These are phyloP conservation scores for Nitzschia inconspicua DNA, from an alignment of 108 stramenopile species.

Conservation along the genomic window DNA sequence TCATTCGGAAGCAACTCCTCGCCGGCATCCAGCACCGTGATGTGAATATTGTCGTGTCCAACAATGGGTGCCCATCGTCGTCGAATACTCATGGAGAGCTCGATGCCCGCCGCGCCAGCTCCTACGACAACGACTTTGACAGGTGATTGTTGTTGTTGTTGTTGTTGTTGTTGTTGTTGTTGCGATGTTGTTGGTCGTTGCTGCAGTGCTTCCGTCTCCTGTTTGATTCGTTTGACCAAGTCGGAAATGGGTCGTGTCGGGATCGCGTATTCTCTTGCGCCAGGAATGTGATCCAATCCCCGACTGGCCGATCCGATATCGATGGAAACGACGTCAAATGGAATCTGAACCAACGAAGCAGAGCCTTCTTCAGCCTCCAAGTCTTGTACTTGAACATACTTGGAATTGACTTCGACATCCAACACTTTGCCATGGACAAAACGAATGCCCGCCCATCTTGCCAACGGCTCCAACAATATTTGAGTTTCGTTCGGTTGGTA, in stretches of 20 bases:
- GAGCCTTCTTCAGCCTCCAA: neutral
- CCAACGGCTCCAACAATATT: conserved; percentile 58
- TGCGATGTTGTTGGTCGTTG: too few species aligned
- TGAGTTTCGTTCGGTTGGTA: conserved; percentile 66
- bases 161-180: neutral
- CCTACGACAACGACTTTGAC: conserved; percentile 85
- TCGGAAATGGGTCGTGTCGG: conserved; percentile 84
- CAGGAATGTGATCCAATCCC: conserved; percentile 47
- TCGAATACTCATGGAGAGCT: conserved; percentile 83
- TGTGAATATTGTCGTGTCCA: conserved; percentile 26
- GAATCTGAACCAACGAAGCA: conserved; percentile 8
- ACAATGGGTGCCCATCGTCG: conserved; percentile 53
- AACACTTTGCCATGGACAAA: conserved; percentile 70
- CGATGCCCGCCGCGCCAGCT: conserved; percentile 94
- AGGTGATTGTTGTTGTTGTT: neutral
- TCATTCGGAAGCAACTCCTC: conserved; percentile 49
- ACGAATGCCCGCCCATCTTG: conserved; percentile 66
- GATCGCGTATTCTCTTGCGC: conserved; percentile 63
- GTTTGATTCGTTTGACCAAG: conserved; percentile 56
- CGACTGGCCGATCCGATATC: conserved; percentile 86
- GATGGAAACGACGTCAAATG: conserved; percentile 70
- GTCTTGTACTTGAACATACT: conserved; percentile 22
- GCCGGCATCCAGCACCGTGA: conserved; percentile 68
- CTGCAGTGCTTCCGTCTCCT: conserved; percentile 27
- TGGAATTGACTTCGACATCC: conserved; percentile 53